Conservation (phyloP, 257 asterid species). For the Ocimum tenuiflorum region DNA sequence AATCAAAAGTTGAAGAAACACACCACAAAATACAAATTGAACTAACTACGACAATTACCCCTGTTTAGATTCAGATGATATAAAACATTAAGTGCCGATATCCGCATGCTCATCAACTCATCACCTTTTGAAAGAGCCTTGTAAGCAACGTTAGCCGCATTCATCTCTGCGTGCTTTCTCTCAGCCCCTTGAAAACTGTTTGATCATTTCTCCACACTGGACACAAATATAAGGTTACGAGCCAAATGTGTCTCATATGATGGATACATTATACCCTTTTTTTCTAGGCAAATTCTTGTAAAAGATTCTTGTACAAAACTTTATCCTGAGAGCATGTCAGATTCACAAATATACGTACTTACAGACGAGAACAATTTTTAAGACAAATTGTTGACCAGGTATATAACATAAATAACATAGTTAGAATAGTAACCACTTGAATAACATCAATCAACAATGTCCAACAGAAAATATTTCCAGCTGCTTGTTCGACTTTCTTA, state of each 20-base stretch:
- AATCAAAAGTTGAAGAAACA: too few relatives aligned
- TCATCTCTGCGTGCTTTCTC: slow-evolving; percentile 79
- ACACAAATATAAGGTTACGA: slow-evolving; percentile 42
- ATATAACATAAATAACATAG: slow-evolving; percentile 10
- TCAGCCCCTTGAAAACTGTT: slow-evolving; percentile 41
- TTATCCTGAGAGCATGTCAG: slow-evolving; percentile 42
- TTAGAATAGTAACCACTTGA: slow-evolving; percentile 56
- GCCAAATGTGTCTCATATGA: slow-evolving; percentile 40
- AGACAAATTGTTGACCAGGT: neutral
- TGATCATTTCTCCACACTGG: slow-evolving; percentile 48
- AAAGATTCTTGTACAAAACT: slow-evolving; percentile 50
- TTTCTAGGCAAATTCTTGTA: slow-evolving; percentile 65
- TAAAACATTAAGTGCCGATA: too few relatives aligned
- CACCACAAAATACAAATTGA: too few relatives aligned
- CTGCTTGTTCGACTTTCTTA: slow-evolving; percentile 80
- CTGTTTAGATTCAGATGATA: too few relatives aligned
- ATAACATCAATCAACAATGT: slow-evolving; percentile 30
- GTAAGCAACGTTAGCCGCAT: slow-evolving; percentile 68
- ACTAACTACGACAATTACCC: too few relatives aligned
- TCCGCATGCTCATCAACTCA: too few relatives aligned
- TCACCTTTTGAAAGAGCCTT: slow-evolving; percentile 37
- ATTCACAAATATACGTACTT: neutral
- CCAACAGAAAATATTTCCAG: slow-evolving; percentile 70
- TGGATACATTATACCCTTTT: slow-evolving; percentile 43
- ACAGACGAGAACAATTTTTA: too few relatives aligned